Evolutionary conservation across 495 filamentous ascomycete genomes (phyloP), one percentile per base, ranked within the genome.

Genomic region (Daldinia loculata): DNA sequence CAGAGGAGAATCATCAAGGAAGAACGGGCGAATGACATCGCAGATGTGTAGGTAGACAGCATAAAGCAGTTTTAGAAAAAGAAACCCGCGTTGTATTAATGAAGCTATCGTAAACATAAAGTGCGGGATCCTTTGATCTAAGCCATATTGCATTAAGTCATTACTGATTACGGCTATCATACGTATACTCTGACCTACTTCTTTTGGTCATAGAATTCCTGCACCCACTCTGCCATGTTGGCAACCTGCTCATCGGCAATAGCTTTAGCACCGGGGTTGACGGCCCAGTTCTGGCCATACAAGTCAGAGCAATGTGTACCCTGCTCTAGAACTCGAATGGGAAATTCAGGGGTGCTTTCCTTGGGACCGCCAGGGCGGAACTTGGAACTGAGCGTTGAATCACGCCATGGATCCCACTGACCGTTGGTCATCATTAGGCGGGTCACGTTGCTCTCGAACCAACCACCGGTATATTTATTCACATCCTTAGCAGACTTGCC

Each of bases 391-490:
- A 82, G 72, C 2, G 82, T 83, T 6, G 75, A 68, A 45, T 80
- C 80, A 22, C 79, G 70, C 82, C 82, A 84, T 17, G 82, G 82
- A 58, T 84, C 82, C 48, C 71, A 73, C 39, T 80, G 63, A 19
- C 90, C 89, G 70, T 91, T 90, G 9, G 84, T 81, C 82, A 86
- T 88, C 66, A 88, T 84, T 34, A 90, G 76, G 4, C 89, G 84
- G 11, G 84, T 87, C 2, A 84, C 83, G 69, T 89, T 83, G 15
- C 81, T 84, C 52, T 83, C 69, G 66, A 68, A 65, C 89, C 89
- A 91, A 9, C 89, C 89, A 14, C 84, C 80, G 0, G 88, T 90
- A 72, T 81, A 85, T 19, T 73, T 72, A 78, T 92, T 92, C n/a
- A 90, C 82, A 41, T 84, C 78, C 6, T 59, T 66, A 2, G 85